Percentiles rank a stretch among this genome's conserved stretches.
phyloP scores from a whole-genome alignment of 1,284 basidiomycete genomes.

The Rhodotorula sp. region DNA sequence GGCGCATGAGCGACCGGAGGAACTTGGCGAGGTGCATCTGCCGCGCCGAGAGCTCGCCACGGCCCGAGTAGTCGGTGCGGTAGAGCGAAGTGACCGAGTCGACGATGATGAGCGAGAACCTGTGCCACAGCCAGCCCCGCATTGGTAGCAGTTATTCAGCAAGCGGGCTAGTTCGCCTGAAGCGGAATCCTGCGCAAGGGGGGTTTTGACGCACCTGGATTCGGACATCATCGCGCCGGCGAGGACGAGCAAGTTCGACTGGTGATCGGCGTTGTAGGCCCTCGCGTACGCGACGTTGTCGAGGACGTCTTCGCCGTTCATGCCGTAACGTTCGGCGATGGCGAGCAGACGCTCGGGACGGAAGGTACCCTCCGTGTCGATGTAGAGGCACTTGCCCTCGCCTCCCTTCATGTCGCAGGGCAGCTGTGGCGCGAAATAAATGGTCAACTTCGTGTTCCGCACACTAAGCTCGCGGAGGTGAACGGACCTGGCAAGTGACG shows the following conservation, averaged over 20 bases:
- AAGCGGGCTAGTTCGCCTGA: too few relatives aligned
- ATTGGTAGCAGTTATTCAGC: too few relatives aligned
- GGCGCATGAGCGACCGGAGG: constrained; percentile 82
- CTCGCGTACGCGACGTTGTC: constrained; percentile 99
- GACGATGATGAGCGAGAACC: constrained; percentile 93
- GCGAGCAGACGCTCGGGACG: constrained; percentile 91
- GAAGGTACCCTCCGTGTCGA: constrained; percentile 99
- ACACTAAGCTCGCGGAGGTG: not conserved
- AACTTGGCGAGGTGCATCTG: constrained; percentile 98
- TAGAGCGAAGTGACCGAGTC: constrained; percentile 97
- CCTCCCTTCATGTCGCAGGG: constrained; percentile 98
- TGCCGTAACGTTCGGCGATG: constrained; percentile 90
- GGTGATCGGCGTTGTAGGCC: constrained; percentile 98
- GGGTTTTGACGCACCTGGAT: constrained; percentile 64
- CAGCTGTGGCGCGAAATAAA: constrained; percentile 53
- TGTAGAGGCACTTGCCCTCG: constrained; percentile 98
- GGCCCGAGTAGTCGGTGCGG: constrained; percentile 91
- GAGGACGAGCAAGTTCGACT: constrained; percentile 82
- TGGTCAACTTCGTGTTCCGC: too few relatives aligned
- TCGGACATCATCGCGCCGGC: constrained; percentile 97
- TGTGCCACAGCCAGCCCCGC: constrained; percentile 47
- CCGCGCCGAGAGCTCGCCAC: constrained; percentile 91
- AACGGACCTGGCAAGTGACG: constrained; percentile 80
- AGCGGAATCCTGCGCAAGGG: not conserved
- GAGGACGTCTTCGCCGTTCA: constrained; percentile 95